These are phyloP conservation scores for Rhizophora mangle DNA, from an alignment of 345 rosid species.

Conservation along the genomic window DNA sequence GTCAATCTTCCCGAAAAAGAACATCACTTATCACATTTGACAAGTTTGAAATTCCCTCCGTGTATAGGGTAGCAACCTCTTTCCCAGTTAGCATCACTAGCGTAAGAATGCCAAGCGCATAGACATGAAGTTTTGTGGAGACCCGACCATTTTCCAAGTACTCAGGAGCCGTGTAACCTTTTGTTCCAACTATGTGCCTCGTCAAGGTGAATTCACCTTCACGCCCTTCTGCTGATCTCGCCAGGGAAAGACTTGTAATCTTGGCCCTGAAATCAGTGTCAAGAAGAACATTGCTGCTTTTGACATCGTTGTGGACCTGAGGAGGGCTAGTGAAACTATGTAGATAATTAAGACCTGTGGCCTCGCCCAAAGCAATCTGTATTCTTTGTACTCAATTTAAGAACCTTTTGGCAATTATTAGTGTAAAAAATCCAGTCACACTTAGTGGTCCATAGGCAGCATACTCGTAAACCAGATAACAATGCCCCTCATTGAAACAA, in stretches of 20 bases:
- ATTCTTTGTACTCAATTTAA: conserved; percentile 58
- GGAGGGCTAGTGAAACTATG: conserved; percentile 62
- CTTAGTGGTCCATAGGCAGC: conserved; percentile 62
- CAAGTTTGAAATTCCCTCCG: conserved; percentile 30
- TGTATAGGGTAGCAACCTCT: conserved; percentile 42
- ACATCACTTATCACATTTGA: conserved; percentile 23
- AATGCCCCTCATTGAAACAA: conserved; percentile 56
- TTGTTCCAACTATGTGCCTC: conserved; percentile 74
- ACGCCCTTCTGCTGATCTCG: conserved; percentile 40
- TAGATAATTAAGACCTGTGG: conserved; percentile 71
- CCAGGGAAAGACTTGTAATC: conserved; percentile 44
- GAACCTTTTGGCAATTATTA: conserved; percentile 22
- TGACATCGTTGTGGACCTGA: conserved; percentile 52
- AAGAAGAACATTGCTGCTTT: conserved; percentile 43
- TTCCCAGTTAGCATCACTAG: conserved; percentile 64
- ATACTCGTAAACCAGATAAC: conserved; percentile 74
- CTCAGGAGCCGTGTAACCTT: conserved; percentile 82
- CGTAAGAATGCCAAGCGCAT: conserved; percentile 71
- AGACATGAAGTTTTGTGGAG: conserved; percentile 73
- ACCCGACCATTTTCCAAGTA: conserved; percentile 72
- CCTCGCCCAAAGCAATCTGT: conserved; percentile 62
- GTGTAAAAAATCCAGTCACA: conserved; percentile 51
- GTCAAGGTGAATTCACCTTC: conserved; percentile 65
- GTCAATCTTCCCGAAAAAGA: conserved; percentile 22
- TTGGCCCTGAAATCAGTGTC: conserved; percentile 53